These are phyloP conservation scores for Tricladium varicosporioides DNA, from an alignment of 2,329 filamentous ascomycete genomes.

Conservation along the genomic window DNA sequence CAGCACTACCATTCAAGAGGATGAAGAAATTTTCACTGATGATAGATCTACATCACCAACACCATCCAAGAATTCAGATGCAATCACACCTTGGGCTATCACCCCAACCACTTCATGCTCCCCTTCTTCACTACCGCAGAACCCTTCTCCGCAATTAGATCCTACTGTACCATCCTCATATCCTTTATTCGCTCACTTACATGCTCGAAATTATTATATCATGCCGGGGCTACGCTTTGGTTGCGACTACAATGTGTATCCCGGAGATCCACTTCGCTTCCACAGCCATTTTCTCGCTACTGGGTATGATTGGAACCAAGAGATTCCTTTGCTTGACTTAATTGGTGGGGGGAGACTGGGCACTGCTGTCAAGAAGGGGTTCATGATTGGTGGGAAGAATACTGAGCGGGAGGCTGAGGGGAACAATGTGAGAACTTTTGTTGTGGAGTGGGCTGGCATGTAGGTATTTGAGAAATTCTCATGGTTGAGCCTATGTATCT, in stretches of 20 bases:
- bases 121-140: constrained; percentile 32
- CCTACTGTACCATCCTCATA: constrained; percentile 55
- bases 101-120: constrained; percentile 46
- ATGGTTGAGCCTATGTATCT: no score
- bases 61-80: constrained; percentile 21
- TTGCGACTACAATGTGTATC: constrained; percentile 91
- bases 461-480: constrained; percentile 41
- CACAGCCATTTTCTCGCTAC: constrained; percentile 92
- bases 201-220: constrained; percentile 77
- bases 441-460: constrained; percentile 93
- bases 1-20: neutral
- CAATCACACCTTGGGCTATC: constrained; percentile 31
- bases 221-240: constrained; percentile 93
- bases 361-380: constrained; percentile 95
- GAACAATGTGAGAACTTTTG: constrained; percentile 67
- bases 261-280: constrained; percentile 89
- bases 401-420: constrained; percentile 31
- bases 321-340: constrained; percentile 80
- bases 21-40: constrained; percentile 21
- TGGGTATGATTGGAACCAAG: constrained; percentile 83
- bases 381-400: constrained; percentile 73
- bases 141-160: constrained; percentile 26
- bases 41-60: constrained; percentile 38
- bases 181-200: constrained; percentile 77
- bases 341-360: constrained; percentile 84